Percentiles rank a stretch among this genome's conserved stretches.
phyloP scores from a whole-genome alignment of 306 rosid genomes.

The Castanea mollissima region DNA sequence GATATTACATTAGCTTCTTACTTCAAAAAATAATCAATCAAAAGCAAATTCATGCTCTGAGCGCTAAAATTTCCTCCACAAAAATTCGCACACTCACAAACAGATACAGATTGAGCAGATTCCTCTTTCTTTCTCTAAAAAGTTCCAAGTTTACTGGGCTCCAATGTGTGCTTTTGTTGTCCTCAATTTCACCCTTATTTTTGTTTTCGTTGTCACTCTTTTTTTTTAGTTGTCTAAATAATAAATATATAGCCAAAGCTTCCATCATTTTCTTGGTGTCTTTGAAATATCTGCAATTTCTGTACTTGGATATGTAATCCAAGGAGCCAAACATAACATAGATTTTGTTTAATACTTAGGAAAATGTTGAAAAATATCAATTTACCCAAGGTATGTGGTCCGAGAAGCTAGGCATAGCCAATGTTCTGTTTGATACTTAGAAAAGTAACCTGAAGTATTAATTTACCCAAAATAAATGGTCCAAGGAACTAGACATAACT shows the following conservation, averaged over 20 bases:
- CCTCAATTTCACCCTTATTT: slow-evolving; percentile 34
- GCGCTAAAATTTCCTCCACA: slow-evolving; percentile 23
- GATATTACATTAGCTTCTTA: slow-evolving; percentile 21
- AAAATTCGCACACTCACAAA: not conserved
- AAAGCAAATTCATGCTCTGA: not conserved
- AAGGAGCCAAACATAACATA: too few relatives aligned
- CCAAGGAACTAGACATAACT: too few relatives aligned
- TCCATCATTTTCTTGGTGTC: not conserved
- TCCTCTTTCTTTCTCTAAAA: not conserved
- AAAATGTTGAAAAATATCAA: too few relatives aligned
- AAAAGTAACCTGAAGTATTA: too few relatives aligned
- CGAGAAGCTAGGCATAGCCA: too few relatives aligned
- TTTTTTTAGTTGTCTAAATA: not conserved
- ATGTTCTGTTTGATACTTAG: too few relatives aligned
- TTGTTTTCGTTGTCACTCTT: slow-evolving; percentile 3
- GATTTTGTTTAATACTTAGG: too few relatives aligned
- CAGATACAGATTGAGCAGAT: not conserved
- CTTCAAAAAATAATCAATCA: slow-evolving; percentile 16
- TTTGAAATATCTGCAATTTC: slow-evolving; percentile 15
- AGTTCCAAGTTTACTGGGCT: slow-evolving; percentile 9
- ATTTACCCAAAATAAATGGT: too few relatives aligned
- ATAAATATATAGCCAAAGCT: slow-evolving; percentile 11
- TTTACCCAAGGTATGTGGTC: too few relatives aligned
- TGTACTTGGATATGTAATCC: slow-evolving; percentile 16
- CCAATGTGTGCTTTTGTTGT: slow-evolving; percentile 52